phyloP scores from a whole-genome alignment of 2,329 filamentous ascomycete species.

The Trichoderma asperellum region DNA sequence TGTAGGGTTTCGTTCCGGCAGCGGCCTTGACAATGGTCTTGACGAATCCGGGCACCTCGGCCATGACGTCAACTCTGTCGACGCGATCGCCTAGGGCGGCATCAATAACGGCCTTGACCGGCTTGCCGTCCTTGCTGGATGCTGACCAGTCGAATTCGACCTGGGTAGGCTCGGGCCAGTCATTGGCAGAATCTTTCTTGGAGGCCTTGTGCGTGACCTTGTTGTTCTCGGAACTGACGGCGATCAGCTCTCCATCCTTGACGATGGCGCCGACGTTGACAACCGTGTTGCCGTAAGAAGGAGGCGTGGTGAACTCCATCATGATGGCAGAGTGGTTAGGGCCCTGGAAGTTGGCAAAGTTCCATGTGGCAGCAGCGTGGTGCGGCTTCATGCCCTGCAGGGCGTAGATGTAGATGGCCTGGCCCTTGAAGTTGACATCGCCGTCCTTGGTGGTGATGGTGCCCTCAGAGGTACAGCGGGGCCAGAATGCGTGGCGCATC shows the following conservation, averaged over 20 bases:
- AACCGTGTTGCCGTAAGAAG: constrained; percentile 84
- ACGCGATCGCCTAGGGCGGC: constrained; percentile 68
- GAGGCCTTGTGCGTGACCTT: constrained; percentile 70
- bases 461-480: constrained; percentile 79
- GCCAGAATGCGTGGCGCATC: constrained; percentile 95
- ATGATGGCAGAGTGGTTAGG: constrained; percentile 83
- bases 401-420: constrained; percentile 79
- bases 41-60: constrained; percentile 91
- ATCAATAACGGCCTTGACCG: constrained; percentile 70
- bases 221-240: constrained; percentile 65
- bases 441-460: constrained; percentile 82
- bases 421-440: constrained; percentile 79
- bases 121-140: constrained; percentile 74
- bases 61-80: constrained; percentile 91
- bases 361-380: constrained; percentile 90
- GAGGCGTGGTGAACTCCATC: constrained; percentile 95
- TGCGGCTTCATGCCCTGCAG: constrained; percentile 99
- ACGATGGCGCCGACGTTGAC: constrained; percentile 83
- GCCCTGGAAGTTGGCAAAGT: constrained; percentile 89
- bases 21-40: constrained; percentile 90
- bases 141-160: constrained; percentile 80
- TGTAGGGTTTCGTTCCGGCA: constrained; percentile 93
- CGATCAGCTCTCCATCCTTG: constrained; percentile 79
- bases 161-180: constrained; percentile 84
- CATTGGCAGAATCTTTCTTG: constrained; percentile 74